Evolutionary conservation across 257 asterid genomes (phyloP).

Genomic region (Plantago ovata): DNA sequence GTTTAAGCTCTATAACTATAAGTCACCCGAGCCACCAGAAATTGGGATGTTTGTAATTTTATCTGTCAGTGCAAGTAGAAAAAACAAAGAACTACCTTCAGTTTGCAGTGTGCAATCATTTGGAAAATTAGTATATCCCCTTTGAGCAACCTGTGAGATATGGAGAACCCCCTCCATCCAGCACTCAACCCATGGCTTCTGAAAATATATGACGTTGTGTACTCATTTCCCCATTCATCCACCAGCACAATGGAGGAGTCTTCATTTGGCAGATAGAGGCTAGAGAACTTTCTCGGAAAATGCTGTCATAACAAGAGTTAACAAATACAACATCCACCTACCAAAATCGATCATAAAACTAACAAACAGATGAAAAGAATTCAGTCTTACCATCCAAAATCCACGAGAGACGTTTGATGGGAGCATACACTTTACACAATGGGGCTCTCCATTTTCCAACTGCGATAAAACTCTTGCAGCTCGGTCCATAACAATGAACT

Average conservation of each 20-base stretch:
- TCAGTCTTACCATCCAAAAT: conserved; percentile 80
- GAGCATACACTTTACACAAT: conserved; percentile 75
- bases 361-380: conserved; percentile 6
- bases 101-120: conserved; percentile 67
- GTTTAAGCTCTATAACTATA: no score
- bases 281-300: conserved; percentile 66
- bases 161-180: conserved; percentile 90
- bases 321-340: conserved; percentile 7
- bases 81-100: conserved; percentile 48
- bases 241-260: conserved; percentile 60
- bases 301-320: conserved; percentile 44
- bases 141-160: conserved; percentile 58
- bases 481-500: conserved; percentile 57
- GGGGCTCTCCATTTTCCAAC: conserved; percentile 46
- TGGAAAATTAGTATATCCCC: conserved; percentile 81
- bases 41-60: no score
- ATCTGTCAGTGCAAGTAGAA: no score
- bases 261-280: conserved; percentile 45
- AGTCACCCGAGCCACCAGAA: no score
- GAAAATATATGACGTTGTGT: conserved; percentile 57
- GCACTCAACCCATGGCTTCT: conserved; percentile 84
- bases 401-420: conserved; percentile 90
- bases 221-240: conserved; percentile 88
- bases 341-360: neutral
- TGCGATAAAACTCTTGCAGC: conserved; percentile 46